phyloP scores from a whole-genome alignment of 805 yeast genomes.

The Kluyveromyces nonfermentans region DNA sequence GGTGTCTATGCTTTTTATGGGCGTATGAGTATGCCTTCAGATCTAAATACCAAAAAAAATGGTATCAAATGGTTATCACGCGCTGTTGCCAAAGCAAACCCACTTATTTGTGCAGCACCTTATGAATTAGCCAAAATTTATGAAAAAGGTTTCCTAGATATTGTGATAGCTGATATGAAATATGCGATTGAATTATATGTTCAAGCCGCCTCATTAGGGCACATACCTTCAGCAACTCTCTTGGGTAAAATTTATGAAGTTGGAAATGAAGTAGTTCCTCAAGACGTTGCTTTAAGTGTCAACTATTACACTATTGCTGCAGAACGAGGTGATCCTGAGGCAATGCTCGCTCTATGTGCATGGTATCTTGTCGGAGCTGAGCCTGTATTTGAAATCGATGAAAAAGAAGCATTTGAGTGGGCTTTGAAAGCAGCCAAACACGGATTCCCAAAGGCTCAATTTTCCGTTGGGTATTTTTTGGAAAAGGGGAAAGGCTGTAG shows the following conservation, averaged over 20 bases:
- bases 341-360: conserved; percentile 92
- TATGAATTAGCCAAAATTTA: conserved; percentile 82
- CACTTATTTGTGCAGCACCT: conserved; percentile 86
- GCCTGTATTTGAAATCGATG: conserved; percentile 69
- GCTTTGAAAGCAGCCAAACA: conserved; percentile 75
- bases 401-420: conserved; percentile 89
- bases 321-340: conserved; percentile 71
- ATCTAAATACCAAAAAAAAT: conserved; percentile 60
- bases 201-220: conserved; percentile 84
- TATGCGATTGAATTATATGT: conserved; percentile 82
- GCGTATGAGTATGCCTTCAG: conserved; percentile 69
- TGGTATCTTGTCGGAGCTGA: conserved; percentile 93
- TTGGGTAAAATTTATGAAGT: conserved; percentile 79
- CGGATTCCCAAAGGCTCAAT: conserved; percentile 74
- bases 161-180: conserved; percentile 70
- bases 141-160: conserved; percentile 76
- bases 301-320: conserved; percentile 94
- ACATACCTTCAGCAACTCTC: conserved; percentile 66
- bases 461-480: conserved; percentile 71
- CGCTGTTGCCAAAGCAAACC: conserved; percentile 77
- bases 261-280: conserved; percentile 57
- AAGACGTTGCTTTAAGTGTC: conserved; percentile 73
- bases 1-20: conserved; percentile 82
- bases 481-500: conserved; percentile 85
- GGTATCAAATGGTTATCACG: conserved; percentile 92